These are phyloP conservation scores for Polychaeton citri DNA, from an alignment of 2,329 filamentous ascomycete genomes.

Conservation along the genomic window DNA sequence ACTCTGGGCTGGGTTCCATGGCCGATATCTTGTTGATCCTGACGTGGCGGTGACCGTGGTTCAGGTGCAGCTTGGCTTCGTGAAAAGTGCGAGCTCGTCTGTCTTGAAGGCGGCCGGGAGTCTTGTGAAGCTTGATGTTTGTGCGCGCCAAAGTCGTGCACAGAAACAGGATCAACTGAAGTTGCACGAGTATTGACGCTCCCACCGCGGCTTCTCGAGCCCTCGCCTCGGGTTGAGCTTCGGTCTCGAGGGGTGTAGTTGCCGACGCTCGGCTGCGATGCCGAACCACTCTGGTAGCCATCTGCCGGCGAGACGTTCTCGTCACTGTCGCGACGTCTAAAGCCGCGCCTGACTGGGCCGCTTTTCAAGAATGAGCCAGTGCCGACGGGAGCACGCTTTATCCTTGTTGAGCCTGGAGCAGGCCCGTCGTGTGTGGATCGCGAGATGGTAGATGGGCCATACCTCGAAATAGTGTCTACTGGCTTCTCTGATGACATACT, in stretches of 20 bases:
- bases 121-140: conserved; percentile 12
- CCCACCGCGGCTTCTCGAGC: conserved; percentile 15
- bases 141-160: conserved; percentile 20
- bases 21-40: conserved; percentile 9
- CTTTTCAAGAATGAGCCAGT: conserved; percentile 68
- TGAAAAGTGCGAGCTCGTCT: conserved; percentile 12
- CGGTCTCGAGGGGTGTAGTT: conserved; percentile 15
- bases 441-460: conserved; percentile 31
- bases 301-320: conserved; percentile 29
- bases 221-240: conserved; percentile 12
- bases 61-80: conserved; percentile 15
- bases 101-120: conserved; percentile 12
- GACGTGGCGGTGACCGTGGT: conserved; percentile 16
- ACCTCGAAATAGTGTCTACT: conserved; percentile 34
- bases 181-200: conserved; percentile 18
- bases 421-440: conserved; percentile 49
- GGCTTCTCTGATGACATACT: conserved; percentile 29
- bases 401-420: conserved; percentile 59
- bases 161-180: conserved; percentile 20
- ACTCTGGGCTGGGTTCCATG: conserved; percentile 2
- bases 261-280: conserved; percentile 14
- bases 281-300: conserved; percentile 16
- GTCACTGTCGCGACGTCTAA: conserved; percentile 43
- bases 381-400: conserved; percentile 63
- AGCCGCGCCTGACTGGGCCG: conserved; percentile 56